Evolutionary conservation across 2,329 filamentous ascomycete species (phyloP).

Genomic region (Botrytis byssoidea): DNA sequence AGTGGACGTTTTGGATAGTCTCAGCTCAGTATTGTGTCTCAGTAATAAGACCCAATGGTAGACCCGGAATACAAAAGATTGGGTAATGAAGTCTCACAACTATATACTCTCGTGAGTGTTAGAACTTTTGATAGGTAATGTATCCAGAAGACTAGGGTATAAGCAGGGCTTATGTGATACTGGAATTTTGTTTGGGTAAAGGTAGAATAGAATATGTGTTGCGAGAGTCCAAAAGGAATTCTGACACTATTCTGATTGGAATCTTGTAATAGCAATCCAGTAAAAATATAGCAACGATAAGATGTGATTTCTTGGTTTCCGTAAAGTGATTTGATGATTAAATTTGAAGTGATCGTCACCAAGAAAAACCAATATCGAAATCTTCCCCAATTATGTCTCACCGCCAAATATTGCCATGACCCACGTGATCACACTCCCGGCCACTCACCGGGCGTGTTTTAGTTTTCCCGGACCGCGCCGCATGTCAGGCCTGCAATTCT

Average conservation of each 20-base stretch:
- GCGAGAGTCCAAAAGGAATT: neutral
- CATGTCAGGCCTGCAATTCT: neutral
- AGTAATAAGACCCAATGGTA: neutral
- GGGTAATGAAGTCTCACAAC: neutral
- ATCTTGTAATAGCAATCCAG: neutral
- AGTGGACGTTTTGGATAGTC: neutral
- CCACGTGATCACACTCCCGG: neutral
- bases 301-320: neutral
- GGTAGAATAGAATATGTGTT: neutral
- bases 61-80: neutral
- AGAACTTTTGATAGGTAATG: conserved; percentile 1
- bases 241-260: neutral
- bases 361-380: conserved; percentile 5
- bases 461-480: conserved; percentile 4
- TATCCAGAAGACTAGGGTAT: conserved; percentile 8
- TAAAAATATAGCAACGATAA: neutral
- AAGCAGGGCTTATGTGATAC: neutral
- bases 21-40: neutral
- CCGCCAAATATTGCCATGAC: neutral
- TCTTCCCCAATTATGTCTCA: neutral
- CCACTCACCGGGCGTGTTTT: conserved; percentile 14
- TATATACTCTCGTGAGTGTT: neutral
- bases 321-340: conserved; percentile 5
- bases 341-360: neutral
- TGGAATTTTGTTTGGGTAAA: neutral